Base-by-base conservation (phyloP, 202 grass and related monocot species). In the Digitaria exilis region DNA sequence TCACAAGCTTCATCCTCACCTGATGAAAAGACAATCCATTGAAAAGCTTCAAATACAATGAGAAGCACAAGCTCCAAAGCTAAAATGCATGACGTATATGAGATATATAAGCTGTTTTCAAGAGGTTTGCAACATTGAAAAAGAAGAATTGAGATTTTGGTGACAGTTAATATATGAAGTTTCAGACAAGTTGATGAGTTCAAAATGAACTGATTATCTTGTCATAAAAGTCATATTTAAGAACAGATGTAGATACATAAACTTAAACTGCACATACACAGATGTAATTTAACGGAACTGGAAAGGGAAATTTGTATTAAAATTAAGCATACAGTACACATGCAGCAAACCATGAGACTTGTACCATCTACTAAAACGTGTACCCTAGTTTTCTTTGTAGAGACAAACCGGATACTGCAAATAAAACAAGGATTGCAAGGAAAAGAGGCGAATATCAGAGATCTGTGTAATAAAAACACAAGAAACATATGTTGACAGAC, bases 1-100 rank as follows among this genome's bases (percentile, higher is more conserved):
- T 91, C 25, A 98, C 96, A 30, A 98, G 83, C 21, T 81, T 92
- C 77, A 55, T 88, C 83, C 96, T 90, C 69, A 93, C 89, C 96
- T 98, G 77, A 88, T 49, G 77, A 74, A 71, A 55, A 58, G 15
- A 91, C 41, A 16, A 11, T 17, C 12, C 5, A 3, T 9, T 46
- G 34, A 59, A 37, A 24, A 84, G 18, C 11, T 71, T 50, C 16
- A 71, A 24, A 54, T 31, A 66, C 21, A 70, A 8, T 60, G 32
- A 25, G 19, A 35, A 32, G 37, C 6, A 37, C 34, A 30, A 30
- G 31, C 18, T 84, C 43, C 70, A 81, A 13, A 35, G 4, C 32
- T 17, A 56, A 11, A 71, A 35, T 11, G 10, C 13, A 26, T 51
- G 31, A 54, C 41, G 10, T 29, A 15, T 1, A 13, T 32, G 30